A percentile compares a stretch with the other conserved stretches of the same genome.
Evolutionary conservation across 129 eudicot species (phyloP).

Genomic region (carrot (Daucus carota)): DH1_v3.0 NC_030384.2:24075501-24076000

Average conservation of each 20-base stretch:
- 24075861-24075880: neutral
- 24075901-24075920: neutral
- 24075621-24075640: neutral
- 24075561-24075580: neutral
- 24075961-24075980: neutral
- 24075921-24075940: neutral
- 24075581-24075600: neutral
- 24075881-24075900: neutral
- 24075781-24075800: too few relatives aligned
- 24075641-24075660: neutral
- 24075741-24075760: neutral
- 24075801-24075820: neutral
- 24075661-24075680: neutral
- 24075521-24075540: neutral
- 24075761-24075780: neutral
- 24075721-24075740: too few relatives aligned
- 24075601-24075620: neutral
- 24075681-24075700: neutral
- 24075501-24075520: neutral
- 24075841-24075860: neutral
- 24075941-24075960: neutral
- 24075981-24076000: neutral
- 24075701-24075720: too few relatives aligned
- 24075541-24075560: too few relatives aligned
- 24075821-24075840: neutral